Conservation (phyloP, 192 early-diverging fungal species). For the Jimgerdemannia flammicorona region DNA sequence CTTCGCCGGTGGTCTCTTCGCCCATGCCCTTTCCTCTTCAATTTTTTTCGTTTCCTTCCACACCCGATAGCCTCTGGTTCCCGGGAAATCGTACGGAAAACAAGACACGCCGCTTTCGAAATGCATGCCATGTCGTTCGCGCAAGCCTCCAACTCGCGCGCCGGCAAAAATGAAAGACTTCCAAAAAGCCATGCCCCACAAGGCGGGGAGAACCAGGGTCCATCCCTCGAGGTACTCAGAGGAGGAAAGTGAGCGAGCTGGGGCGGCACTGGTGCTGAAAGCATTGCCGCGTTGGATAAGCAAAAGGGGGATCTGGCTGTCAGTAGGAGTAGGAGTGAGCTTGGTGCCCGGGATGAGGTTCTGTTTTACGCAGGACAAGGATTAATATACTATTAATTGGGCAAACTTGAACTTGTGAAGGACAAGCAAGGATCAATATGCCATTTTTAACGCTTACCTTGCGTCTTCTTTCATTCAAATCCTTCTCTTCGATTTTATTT, state of each 20-base stretch:
- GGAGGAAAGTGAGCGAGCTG: conserved; percentile 23
- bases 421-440: too few relatives aligned
- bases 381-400: too few relatives aligned
- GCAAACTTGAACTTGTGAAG: too few relatives aligned
- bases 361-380: conserved; percentile 7
- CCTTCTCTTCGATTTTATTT: conserved; percentile 46
- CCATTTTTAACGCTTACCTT: conserved; percentile 14
- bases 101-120: conserved; percentile 74
- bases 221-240: conserved; percentile 53
- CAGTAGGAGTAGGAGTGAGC: conserved; percentile 44
- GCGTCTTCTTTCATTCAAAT: conserved; percentile 46
- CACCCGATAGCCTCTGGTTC: conserved; percentile 59
- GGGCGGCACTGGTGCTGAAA: conserved; percentile 8
- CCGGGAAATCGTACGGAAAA: conserved; percentile 86
- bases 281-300: conserved; percentile 69
- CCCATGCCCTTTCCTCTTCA: conserved; percentile 46
- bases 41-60: conserved; percentile 40
- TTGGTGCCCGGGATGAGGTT: conserved; percentile 71
- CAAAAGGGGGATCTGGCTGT: conserved; percentile 74
- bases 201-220: conserved; percentile 77
- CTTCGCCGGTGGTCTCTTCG: conserved; percentile 74
- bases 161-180: conserved; percentile 86
- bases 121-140: conserved; percentile 65
- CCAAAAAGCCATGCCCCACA: conserved; percentile 87
- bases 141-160: conserved; percentile 70